phyloP scores from a whole-genome alignment of 371 early-diverging fungal genomes.

The Fennellomyces sp. region DNA sequence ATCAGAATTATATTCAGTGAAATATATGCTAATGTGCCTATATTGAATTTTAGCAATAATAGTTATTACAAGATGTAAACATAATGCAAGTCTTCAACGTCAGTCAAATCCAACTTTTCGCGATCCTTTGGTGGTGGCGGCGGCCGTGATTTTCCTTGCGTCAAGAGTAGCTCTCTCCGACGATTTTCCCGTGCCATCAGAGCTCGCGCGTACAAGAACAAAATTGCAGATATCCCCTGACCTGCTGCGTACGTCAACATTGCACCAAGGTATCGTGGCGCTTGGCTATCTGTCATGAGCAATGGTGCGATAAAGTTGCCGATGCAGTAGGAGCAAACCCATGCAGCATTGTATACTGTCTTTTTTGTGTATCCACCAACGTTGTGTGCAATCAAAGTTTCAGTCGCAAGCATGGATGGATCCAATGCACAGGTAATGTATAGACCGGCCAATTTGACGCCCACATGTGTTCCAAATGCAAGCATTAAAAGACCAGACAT shows the following conservation, averaged over 20 bases:
- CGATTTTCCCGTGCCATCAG: constrained; percentile 9
- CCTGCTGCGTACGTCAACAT: neutral
- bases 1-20: no score
- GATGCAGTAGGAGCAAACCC: constrained; percentile 19
- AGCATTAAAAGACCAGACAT: constrained; percentile 28
- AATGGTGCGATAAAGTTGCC: constrained; percentile 21
- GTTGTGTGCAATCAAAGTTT: constrained; percentile 6
- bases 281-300: neutral
- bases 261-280: neutral
- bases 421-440: constrained; percentile 31
- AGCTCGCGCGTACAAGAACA: neutral
- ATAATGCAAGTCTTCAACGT: constrained; percentile 13
- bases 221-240: neutral
- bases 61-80: constrained; percentile 3
- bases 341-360: constrained; percentile 12
- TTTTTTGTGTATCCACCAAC: constrained; percentile 13
- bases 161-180: neutral
- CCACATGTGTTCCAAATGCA: constrained; percentile 18
- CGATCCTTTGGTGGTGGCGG: constrained; percentile 10
- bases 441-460: constrained; percentile 32
- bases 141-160: constrained; percentile 9
- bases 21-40: no score
- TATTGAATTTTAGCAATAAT: no score
- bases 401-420: constrained; percentile 18
- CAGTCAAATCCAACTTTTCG: constrained; percentile 22